These are phyloP conservation scores for Diddensiella transvaalensis DNA, from an alignment of 805 yeast genomes.

Conservation along the genomic window DNA sequence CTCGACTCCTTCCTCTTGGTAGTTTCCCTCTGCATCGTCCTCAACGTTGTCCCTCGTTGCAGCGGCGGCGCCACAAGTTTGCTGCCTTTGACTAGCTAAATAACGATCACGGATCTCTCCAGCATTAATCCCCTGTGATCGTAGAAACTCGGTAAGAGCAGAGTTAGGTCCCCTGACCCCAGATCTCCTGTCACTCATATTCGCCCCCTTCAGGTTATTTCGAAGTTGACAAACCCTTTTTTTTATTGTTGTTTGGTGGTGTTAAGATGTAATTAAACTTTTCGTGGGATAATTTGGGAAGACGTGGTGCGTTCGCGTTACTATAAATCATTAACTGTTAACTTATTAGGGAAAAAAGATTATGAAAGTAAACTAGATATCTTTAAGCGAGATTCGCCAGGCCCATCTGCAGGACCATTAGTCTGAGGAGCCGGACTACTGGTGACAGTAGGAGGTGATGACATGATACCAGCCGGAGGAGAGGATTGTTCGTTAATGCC, in stretches of 20 bases:
- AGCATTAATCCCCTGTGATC: slow-evolving; percentile 82
- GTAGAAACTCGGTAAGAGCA: slow-evolving; percentile 82
- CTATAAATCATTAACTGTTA: slow-evolving; percentile 3
- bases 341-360: neutral
- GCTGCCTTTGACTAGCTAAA: slow-evolving; percentile 8
- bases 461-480: neutral
- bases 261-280: neutral
- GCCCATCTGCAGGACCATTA: neutral
- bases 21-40: slow-evolving; percentile 25
- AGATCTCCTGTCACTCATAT: neutral
- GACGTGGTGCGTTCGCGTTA: neutral
- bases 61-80: neutral
- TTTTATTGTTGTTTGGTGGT: slow-evolving; percentile 2
- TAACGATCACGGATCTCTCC: slow-evolving; percentile 56
- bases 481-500: neutral
- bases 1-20: slow-evolving; percentile 20
- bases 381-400: slow-evolving; percentile 17
- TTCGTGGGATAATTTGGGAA: no score
- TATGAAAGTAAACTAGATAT: slow-evolving; percentile 25
- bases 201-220: neutral
- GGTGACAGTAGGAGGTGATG: neutral
- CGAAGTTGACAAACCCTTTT: no score
- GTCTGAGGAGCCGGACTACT: neutral
- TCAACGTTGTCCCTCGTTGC: slow-evolving; percentile 36
- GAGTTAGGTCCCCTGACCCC: slow-evolving; percentile 43